phyloP scores from a whole-genome alignment of 345 rosid genomes.

The Durio zibethinus region DNA sequence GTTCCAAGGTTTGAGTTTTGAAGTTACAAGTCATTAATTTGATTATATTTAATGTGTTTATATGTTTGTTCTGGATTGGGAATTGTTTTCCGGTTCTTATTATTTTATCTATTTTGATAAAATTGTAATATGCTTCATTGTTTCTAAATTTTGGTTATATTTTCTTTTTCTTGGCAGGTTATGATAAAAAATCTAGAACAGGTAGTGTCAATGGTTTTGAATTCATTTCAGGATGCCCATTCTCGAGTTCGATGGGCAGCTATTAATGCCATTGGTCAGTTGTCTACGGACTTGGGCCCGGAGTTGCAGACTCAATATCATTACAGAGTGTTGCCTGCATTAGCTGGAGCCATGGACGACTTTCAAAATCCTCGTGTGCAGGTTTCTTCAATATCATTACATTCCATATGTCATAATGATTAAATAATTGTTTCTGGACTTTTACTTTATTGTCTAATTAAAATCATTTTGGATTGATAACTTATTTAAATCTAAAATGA shows the following conservation, averaged over 20 bases:
- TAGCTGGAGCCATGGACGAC: slow-evolving; percentile 68
- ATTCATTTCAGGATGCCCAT: slow-evolving; percentile 62
- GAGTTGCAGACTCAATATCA: slow-evolving; percentile 64
- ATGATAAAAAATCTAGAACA: slow-evolving; percentile 63
- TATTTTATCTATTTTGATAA: neutral
- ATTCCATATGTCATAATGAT: neutral
- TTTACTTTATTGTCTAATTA: neutral
- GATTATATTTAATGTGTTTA: neutral
- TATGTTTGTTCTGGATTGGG: neutral
- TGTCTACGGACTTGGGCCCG: slow-evolving; percentile 73
- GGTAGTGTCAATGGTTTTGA: slow-evolving; percentile 59
- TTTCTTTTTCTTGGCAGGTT: slow-evolving; percentile 34
- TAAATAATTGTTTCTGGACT: neutral
- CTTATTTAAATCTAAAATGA: neutral
- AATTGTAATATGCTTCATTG: neutral
- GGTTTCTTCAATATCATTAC: slow-evolving; percentile 31
- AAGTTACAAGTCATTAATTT: neutral
- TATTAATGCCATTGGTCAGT: slow-evolving; percentile 68
- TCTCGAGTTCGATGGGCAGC: slow-evolving; percentile 81
- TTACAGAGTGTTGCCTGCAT: slow-evolving; percentile 55
- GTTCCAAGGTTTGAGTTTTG: slow-evolving; percentile 49
- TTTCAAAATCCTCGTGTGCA: slow-evolving; percentile 71
- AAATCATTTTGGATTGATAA: neutral
- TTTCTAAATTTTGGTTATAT: neutral
- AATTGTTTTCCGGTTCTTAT: neutral